Evolutionary conservation across 2,329 filamentous ascomycete genomes (phyloP).

Genomic region (Cladophialophora psammophila): DNA sequence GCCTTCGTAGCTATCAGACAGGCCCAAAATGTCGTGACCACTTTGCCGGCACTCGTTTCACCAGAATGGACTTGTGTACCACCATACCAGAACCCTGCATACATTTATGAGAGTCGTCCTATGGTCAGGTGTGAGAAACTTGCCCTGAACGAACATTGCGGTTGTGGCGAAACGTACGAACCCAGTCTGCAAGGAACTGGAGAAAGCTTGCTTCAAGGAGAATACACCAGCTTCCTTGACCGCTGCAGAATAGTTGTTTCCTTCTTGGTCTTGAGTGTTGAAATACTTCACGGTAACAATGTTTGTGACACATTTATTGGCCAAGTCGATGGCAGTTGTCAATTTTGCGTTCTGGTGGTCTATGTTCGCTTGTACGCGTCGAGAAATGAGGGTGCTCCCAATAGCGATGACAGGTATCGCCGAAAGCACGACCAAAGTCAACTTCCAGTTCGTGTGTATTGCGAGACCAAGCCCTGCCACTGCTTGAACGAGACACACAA

Average conservation of each 20-base stretch:
- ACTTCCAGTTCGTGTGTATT: conserved; percentile 80
- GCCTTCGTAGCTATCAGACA: conserved; percentile 78
- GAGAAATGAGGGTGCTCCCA: conserved; percentile 67
- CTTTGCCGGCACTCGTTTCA: conserved; percentile 66
- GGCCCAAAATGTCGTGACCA: conserved; percentile 86
- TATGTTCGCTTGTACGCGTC: conserved; percentile 70
- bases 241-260: conserved; percentile 67
- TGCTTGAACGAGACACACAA: conserved; percentile 70
- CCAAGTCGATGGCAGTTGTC: conserved; percentile 73
- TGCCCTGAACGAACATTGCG: conserved; percentile 74
- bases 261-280: conserved; percentile 76
- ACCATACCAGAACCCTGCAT: conserved; percentile 82
- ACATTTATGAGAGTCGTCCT: conserved; percentile 9
- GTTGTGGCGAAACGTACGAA: conserved; percentile 77
- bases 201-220: conserved; percentile 72
- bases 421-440: conserved; percentile 80
- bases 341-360: conserved; percentile 72
- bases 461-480: conserved; percentile 73
- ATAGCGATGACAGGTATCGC: conserved; percentile 72
- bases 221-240: conserved; percentile 66
- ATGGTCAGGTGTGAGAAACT: conserved; percentile 15
- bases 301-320: conserved; percentile 71
- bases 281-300: conserved; percentile 89
- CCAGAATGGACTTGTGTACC: conserved; percentile 70
- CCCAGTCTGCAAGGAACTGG: conserved; percentile 75